A percentile compares a stretch with the other conserved stretches of the same genome.
phyloP scores from a whole-genome alignment of 2,329 filamentous ascomycete species.

The Hirsutella minnesotensis region DNA sequence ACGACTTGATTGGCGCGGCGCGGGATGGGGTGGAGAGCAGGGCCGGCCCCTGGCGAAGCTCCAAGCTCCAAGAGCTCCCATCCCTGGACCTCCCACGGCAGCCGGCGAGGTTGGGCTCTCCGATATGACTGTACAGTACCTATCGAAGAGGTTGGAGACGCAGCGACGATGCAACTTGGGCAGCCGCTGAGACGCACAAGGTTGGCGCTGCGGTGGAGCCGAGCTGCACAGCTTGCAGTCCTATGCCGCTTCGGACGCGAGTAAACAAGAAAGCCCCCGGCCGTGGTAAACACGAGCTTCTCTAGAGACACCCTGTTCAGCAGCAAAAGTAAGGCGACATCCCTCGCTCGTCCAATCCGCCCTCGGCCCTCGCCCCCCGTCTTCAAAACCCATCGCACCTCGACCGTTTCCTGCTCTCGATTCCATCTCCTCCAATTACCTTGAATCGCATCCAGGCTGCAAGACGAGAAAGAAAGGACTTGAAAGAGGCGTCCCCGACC shows the following conservation, averaged over 20 bases:
- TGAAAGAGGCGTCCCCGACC: conserved; percentile 19
- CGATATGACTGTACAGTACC: conserved; percentile 2
- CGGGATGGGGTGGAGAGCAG: background rate
- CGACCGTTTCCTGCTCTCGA: conserved; percentile 14
- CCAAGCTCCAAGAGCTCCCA: background rate
- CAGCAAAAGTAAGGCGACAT: conserved; percentile 4
- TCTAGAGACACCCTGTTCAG: conserved; percentile 13
- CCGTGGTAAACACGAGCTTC: conserved; percentile 10
- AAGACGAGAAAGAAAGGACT: conserved; percentile 23
- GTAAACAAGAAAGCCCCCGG: conserved; percentile 13
- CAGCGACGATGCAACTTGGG: no score
- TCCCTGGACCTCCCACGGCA: background rate
- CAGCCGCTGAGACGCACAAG: conserved; percentile 6
- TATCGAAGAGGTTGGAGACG: background rate
- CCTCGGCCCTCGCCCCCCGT: conserved; percentile 11
- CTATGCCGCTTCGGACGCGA: conserved; percentile 12
- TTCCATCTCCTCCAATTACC: conserved; percentile 25
- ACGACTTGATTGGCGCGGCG: background rate
- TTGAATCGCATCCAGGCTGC: conserved; percentile 20
- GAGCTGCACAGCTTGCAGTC: conserved; percentile 8
- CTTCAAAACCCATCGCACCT: conserved; percentile 27
- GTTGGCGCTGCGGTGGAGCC: conserved; percentile 8
- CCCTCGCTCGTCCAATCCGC: conserved; percentile 15
- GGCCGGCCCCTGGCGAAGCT: background rate
- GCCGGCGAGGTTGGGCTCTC: conserved; percentile 1